Evolutionary conservation across 2,329 filamentous ascomycete species (phyloP), one percentile per base, ranked within the genome.

Genomic region (Alternaria metachromatica): DNA sequence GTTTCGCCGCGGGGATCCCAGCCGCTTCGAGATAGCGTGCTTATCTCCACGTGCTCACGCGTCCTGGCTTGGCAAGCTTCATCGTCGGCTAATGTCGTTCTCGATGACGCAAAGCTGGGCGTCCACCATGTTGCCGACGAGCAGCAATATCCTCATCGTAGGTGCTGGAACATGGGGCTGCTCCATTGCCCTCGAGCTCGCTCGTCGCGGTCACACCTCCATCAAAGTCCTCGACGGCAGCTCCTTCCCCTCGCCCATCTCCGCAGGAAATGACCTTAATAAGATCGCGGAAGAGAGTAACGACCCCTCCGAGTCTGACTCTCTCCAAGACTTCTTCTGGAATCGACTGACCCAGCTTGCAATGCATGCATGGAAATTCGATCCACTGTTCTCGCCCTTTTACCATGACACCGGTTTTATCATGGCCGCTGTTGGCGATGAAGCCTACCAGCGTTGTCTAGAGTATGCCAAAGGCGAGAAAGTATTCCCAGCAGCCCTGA

Each of bases 121-220:
- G 18, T 13, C 20, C 60, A 48, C 23, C 18, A 63, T 63, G 60
- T 15, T 44, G 48, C 48, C 62, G 41, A 60, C 37, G 12, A 54
- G 20, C 11, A 59, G 55, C 20, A 58, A 59, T 33, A 73, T 80
- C 44, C 71, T 86, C 21, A 83, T 86, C 41, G 71, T 86, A 54
- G 84, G 85, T 9, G 83, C 80, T 18, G 85, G 84, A 10, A 84
- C 84, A 5, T 86, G 84, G 79, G 85, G 84, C 13, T 82, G 81
- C 33, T 84, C 82, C 8, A 84, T 84, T 6, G 84, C 84, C 6
- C 78, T 85, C 18, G 79, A 85, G 63, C 76, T 86, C 10, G 83
- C 83, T 46, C 78, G 83, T 26, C 78, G 82, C 61, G 84, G 84
- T 45, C 83, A 84, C 67, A 76, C 76, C 23, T 75, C 80, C 61